Conservation (phyloP, 768 basidiomycete genomes). For the Mycena indigotica region DNA sequence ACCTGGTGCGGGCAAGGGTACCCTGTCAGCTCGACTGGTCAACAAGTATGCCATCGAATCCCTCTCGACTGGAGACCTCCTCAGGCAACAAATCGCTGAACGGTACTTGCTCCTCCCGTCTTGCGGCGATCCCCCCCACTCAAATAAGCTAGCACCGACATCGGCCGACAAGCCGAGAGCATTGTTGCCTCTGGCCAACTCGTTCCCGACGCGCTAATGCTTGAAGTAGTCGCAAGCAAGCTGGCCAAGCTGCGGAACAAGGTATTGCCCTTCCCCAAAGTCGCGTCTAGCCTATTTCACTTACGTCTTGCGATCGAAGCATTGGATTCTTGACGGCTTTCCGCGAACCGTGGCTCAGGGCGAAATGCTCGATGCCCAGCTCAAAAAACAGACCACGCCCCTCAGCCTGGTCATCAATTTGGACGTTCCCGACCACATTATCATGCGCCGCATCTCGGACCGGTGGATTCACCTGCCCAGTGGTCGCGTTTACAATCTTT, state of each 20-base stretch:
- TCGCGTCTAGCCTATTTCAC: neutral
- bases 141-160: constrained; percentile 51
- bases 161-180: constrained; percentile 74
- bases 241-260: constrained; percentile 66
- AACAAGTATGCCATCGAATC: constrained; percentile 79
- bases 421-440: constrained; percentile 85
- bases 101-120: constrained; percentile 37
- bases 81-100: constrained; percentile 82
- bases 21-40: constrained; percentile 72
- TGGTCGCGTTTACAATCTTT: constrained; percentile 87
- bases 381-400: constrained; percentile 64
- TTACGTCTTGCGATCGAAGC: constrained; percentile 50
- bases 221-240: constrained; percentile 73
- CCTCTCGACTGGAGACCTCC: constrained; percentile 81
- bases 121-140: neutral
- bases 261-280: constrained; percentile 42
- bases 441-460: constrained; percentile 84
- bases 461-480: constrained; percentile 89
- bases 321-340: constrained; percentile 93
- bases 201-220: constrained; percentile 77
- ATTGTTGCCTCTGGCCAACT: constrained; percentile 81
- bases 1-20: constrained; percentile 87
- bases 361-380: constrained; percentile 71
- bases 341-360: constrained; percentile 89
- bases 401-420: constrained; percentile 84